These are phyloP conservation scores for Scenedesmus sp. DNA, from an alignment of 163 green algal species.

Conservation along the genomic window DNA sequence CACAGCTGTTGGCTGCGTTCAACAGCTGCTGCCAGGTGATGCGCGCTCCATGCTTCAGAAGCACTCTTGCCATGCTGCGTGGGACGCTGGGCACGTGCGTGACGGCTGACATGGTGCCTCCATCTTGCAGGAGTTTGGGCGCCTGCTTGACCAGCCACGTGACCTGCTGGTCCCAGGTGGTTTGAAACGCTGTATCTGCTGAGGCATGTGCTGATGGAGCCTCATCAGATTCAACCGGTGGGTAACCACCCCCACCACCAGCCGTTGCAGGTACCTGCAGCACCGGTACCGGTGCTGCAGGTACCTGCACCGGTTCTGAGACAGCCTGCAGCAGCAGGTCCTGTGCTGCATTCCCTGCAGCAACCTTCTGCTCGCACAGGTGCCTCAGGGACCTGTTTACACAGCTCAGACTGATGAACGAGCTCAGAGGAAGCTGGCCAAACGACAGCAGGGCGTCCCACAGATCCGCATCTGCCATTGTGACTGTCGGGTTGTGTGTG, in stretches of 20 bases:
- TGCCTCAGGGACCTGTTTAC: neutral
- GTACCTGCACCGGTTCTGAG: too few species aligned
- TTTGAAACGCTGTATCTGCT: neutral
- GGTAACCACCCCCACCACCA: too few species aligned
- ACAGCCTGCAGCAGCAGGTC: neutral
- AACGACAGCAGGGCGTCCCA: neutral
- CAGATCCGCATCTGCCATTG: neutral
- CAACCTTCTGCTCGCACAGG: neutral
- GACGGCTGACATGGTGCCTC: neutral
- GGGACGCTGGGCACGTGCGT: neutral
- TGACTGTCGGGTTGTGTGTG: neutral
- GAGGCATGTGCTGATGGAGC: neutral
- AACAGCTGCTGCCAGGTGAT: conserved; percentile 6
- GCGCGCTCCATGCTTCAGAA: neutral
- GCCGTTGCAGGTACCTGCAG: too few species aligned
- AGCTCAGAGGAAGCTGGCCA: neutral
- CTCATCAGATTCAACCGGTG: neutral
- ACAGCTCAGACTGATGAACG: neutral
- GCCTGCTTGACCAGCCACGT: neutral
- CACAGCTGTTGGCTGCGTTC: neutral
- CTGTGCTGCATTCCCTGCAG: neutral
- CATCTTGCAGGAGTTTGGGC: neutral
- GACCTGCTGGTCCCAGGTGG: neutral
- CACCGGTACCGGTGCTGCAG: too few species aligned
- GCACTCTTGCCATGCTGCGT: neutral